Evolutionary conservation across 2,329 filamentous ascomycete species (phyloP), one percentile per base, ranked within the genome.

Genomic region (Basipetospora chlamydospora): DNA sequence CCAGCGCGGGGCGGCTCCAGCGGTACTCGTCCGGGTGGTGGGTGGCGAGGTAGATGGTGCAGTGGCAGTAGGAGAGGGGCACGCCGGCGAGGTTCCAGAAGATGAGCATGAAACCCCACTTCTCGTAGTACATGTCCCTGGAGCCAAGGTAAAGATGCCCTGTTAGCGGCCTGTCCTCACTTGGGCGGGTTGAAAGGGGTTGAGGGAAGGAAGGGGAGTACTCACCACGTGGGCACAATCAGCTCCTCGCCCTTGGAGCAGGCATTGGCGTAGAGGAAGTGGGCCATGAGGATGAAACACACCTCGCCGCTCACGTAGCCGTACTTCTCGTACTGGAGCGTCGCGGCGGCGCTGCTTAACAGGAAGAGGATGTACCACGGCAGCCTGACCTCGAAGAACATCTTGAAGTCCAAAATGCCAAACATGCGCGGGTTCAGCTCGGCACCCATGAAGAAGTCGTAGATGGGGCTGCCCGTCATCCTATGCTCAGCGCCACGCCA

Each of bases 11-110:
- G 39, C 69, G 73, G 50, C 84, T 82, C 78, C 80, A 87, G 37
- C 66, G 67, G 59, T 93, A 94, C 40, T 74, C 73, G 25, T 73
- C 67, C 0, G 87, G 81, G 49, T 80, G 61, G 56, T 92, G 85
- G 58, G 81, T 87, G 46, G 85, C 85, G 35, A 94, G 70, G 61
- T 82, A 94, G 49, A 94, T 75, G 33, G 82, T 88, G 70, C 82
- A 90, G 66, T 94, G 86, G 64, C 85, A 93, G 69, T 94, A 94
- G 38, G 77, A 86, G 36, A 94, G 68, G 11, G 86, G 86, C 18
- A 94, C 86, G 46, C 86, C 86, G 32, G 86, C 85, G 54, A 94
- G 66, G 60, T 94, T 94, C 86, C 86, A 94, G 73, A 94, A 94
- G 57, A 92, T 92, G 46, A 94, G 73, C 86, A 94, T 94, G 66